Evolutionary conservation across 1,284 basidiomycete species (phyloP).

Genomic region (Malassezia psittaci): DNA sequence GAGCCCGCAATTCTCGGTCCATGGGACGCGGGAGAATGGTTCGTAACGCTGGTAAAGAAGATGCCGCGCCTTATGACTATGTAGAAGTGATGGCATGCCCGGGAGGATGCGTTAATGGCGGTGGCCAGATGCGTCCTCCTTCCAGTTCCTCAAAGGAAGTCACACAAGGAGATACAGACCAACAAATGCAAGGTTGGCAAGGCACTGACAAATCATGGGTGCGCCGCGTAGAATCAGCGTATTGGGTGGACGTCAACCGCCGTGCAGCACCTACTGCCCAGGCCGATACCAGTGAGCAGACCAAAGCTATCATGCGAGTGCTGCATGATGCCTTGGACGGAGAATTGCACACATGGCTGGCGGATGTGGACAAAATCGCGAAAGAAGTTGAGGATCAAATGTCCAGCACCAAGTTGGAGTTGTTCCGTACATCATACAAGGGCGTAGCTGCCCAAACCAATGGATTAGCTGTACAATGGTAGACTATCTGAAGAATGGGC

Average conservation of each 20-base stretch:
- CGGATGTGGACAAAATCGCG: background rate
- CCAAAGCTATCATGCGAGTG: background rate
- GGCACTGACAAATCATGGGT: conserved; percentile 46
- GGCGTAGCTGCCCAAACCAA: conserved; percentile 7
- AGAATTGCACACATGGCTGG: conserved; percentile 4
- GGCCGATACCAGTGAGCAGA: background rate
- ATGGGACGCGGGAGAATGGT: conserved; percentile 5
- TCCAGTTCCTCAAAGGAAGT: conserved; percentile 52
- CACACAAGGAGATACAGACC: conserved; percentile 20
- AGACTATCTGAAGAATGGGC: conserved; percentile 52
- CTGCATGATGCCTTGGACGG: conserved; percentile 2
- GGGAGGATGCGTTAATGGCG: conserved; percentile 90
- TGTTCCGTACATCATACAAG: conserved; percentile 10
- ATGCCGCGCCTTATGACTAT: conserved; percentile 66
- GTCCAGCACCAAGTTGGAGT: background rate
- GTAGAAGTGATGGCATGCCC: conserved; percentile 99
- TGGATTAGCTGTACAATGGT: conserved; percentile 17
- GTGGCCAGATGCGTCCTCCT: conserved; percentile 60
- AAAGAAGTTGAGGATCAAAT: background rate
- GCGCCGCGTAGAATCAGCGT: conserved; percentile 33
- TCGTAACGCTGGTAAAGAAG: background rate
- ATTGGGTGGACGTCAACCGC: conserved; percentile 22
- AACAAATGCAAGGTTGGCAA: conserved; percentile 35
- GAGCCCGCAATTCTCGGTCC: conserved; percentile 50
- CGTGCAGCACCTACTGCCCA: background rate